Conservation (phyloP, 2,329 filamentous ascomycete genomes). For the Scedosporium dehoogii region DNA sequence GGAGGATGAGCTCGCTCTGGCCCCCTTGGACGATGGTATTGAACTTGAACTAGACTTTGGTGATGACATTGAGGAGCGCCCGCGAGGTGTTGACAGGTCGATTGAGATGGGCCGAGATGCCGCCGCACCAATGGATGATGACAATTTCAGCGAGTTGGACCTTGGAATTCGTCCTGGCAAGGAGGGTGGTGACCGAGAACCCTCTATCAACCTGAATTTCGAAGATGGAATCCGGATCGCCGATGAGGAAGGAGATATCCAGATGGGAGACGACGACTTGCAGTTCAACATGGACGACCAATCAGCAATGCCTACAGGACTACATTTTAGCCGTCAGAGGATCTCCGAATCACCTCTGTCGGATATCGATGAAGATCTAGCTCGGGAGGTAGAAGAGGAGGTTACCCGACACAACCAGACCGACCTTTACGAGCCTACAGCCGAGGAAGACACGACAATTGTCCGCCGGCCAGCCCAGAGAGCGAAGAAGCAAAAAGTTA, state of each 20-base stretch:
- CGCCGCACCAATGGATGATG: constrained; percentile 59
- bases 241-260: constrained; percentile 54
- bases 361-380: constrained; percentile 55
- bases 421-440: constrained; percentile 52
- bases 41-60: constrained; percentile 66
- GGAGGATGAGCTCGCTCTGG: constrained; percentile 48
- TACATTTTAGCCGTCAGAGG: constrained; percentile 43
- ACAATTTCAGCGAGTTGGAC: constrained; percentile 57
- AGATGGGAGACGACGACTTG: constrained; percentile 53
- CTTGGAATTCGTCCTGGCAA: constrained; percentile 43
- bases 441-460: constrained; percentile 46
- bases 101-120: constrained; percentile 90
- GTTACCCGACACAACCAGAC: constrained; percentile 39
- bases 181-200: constrained; percentile 44
- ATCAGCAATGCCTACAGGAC: constrained; percentile 42
- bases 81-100: constrained; percentile 42
- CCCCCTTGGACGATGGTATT: constrained; percentile 49
- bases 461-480: constrained; percentile 63
- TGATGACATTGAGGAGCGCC: constrained; percentile 60
- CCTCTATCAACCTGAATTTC: constrained; percentile 42
- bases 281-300: constrained; percentile 52
- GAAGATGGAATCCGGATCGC: constrained; percentile 49
- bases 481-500: constrained; percentile 65
- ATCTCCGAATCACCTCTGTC: constrained; percentile 63
- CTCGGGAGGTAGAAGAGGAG: constrained; percentile 49